A percentile compares a stretch with the other conserved stretches of the same genome.
Conservation (phyloP, 768 basidiomycete genomes). For the Suillus discolor region DNA sequence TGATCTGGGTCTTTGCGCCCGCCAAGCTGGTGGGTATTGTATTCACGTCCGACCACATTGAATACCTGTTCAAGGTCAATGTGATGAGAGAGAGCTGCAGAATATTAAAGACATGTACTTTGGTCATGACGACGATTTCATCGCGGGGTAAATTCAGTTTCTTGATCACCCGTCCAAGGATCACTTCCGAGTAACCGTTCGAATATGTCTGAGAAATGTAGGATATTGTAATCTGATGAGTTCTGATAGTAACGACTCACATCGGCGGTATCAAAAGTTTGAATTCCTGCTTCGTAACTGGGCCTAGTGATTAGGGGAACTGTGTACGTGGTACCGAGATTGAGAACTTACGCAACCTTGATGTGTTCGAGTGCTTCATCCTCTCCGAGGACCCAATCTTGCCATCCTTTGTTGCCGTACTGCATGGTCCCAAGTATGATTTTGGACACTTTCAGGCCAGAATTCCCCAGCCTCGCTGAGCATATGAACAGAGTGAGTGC, state of each 20-base stretch:
- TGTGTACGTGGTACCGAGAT: neutral
- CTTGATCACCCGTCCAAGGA: constrained; percentile 75
- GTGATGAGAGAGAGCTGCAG: neutral
- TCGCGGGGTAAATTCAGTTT: constrained; percentile 67
- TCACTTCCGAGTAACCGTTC: constrained; percentile 63
- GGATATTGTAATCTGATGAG: neutral
- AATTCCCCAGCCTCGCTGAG: constrained; percentile 46
- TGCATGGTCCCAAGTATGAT: constrained; percentile 54
- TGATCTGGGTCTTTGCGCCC: constrained; percentile 33
- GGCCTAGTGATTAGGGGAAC: neutral
- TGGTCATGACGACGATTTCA: constrained; percentile 78
- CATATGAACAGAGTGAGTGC: neutral
- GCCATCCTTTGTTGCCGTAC: constrained; percentile 50
- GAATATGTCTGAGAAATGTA: constrained; percentile 54
- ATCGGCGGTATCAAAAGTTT: constrained; percentile 39
- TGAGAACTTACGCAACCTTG: constrained; percentile 44
- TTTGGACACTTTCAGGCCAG: constrained; percentile 52
- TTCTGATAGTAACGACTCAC: constrained; percentile 19
- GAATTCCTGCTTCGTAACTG: constrained; percentile 38
- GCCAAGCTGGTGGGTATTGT: constrained; percentile 13
- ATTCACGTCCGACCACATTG: constrained; percentile 38
- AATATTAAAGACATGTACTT: constrained; percentile 34
- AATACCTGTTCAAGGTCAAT: constrained; percentile 34
- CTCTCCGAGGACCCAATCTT: constrained; percentile 53
- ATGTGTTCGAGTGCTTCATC: constrained; percentile 48